Percentiles rank a stretch among this genome's conserved stretches.
Conservation (phyloP, 1,139 yeast species). For the Nakaseomyces sp. region DNA sequence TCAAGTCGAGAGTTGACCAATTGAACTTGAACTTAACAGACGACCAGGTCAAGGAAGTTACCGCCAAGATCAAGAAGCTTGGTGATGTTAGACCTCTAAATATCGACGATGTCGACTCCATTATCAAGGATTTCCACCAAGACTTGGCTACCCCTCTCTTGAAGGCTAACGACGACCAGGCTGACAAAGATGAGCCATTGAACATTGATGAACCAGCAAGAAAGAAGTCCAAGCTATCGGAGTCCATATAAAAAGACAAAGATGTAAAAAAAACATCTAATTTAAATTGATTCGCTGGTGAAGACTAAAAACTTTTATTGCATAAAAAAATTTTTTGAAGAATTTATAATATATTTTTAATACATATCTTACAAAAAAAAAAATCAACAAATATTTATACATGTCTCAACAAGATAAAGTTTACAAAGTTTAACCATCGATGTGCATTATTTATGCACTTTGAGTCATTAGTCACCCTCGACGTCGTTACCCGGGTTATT, state of each 20-base stretch:
- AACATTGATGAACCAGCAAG: constrained; percentile 10
- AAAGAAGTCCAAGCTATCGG: constrained; percentile 5
- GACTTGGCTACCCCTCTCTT: constrained; percentile 41
- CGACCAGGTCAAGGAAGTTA: constrained; percentile 90
- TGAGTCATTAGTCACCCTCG: neutral
- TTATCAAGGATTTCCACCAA: constrained; percentile 88
- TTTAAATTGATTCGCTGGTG: too few species aligned
- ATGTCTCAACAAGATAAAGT: neutral
- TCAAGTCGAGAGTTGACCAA: constrained; percentile 96
- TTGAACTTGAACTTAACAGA: constrained; percentile 84
- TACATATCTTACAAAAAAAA: too few species aligned
- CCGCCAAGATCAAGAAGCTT: constrained; percentile 81
- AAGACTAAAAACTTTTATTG: too few species aligned
- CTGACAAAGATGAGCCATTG: constrained; percentile 23
- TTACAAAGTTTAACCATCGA: neutral
- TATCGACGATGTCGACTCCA: constrained; percentile 95
- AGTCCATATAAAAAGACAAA: neutral
- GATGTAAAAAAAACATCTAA: too few species aligned
- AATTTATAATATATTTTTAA: neutral
- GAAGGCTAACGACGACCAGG: constrained; percentile 23
- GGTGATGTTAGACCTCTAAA: constrained; percentile 93
- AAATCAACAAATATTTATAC: too few species aligned
- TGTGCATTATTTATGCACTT: too few species aligned
- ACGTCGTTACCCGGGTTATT: too few species aligned
- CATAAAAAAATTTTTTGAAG: neutral